A percentile compares a stretch with the other conserved stretches of the same genome.
Conservation (phyloP, 257 asterid genomes). For the Paraleonurus japonicus region DNA sequence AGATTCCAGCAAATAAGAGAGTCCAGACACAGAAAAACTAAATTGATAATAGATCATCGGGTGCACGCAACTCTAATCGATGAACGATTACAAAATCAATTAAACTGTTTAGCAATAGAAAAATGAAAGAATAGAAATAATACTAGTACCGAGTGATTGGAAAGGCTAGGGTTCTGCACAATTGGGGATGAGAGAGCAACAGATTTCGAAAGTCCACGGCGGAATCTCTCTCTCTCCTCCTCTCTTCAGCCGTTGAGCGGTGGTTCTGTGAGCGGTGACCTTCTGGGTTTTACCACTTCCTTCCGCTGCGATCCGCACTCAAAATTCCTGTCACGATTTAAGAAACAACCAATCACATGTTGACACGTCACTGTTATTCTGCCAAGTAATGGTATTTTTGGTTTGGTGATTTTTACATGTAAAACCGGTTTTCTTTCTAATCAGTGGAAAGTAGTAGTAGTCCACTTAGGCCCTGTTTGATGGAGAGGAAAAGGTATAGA, state of each 20-base stretch:
- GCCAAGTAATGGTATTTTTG: slow-evolving; percentile 32
- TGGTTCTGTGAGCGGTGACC: slow-evolving; percentile 32
- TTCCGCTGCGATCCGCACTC: slow-evolving; percentile 26
- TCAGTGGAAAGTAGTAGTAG: too few relatives aligned
- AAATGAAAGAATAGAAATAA: slow-evolving; percentile 16
- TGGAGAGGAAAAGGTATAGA: too few relatives aligned
- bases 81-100: neutral
- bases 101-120: neutral
- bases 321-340: slow-evolving; percentile 35
- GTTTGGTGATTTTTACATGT: neutral
- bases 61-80: slow-evolving; percentile 8
- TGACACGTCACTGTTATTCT: slow-evolving; percentile 25
- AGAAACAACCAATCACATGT: slow-evolving; percentile 14
- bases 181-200: neutral
- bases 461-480: too few relatives aligned
- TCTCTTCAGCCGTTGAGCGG: slow-evolving; percentile 28
- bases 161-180: slow-evolving; percentile 25
- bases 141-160: slow-evolving; percentile 9
- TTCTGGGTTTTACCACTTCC: slow-evolving; percentile 31
- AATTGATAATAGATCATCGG: neutral
- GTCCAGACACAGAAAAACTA: neutral
- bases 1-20: slow-evolving; percentile 13
- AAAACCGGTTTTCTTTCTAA: neutral
- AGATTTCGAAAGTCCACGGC: slow-evolving; percentile 27
- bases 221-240: slow-evolving; percentile 18